Percentiles rank a stretch among this genome's conserved stretches.
These are phyloP conservation scores for Suillus alpinus DNA, from an alignment of 768 basidiomycete species.

Conservation along the genomic window DNA sequence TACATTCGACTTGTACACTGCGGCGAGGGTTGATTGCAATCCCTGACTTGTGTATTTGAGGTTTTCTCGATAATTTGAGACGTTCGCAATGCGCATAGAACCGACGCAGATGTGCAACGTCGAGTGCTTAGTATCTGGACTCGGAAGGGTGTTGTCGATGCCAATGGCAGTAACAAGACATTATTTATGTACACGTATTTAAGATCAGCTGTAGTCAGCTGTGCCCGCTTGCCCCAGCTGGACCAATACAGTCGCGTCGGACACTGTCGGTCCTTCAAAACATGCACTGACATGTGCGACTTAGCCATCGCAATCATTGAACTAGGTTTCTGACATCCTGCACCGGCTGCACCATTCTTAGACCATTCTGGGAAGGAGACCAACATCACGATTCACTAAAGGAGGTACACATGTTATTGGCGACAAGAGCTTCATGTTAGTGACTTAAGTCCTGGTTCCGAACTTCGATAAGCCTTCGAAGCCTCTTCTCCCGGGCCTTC, in stretches of 20 bases:
- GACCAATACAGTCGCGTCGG: not conserved
- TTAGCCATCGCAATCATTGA: not conserved
- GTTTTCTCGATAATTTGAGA: not conserved
- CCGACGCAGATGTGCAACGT: not conserved
- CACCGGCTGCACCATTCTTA: not conserved
- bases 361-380: not conserved
- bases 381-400: not conserved
- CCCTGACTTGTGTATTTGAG: not conserved
- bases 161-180: not conserved
- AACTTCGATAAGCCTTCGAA: not conserved
- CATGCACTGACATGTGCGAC: not conserved
- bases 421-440: not conserved
- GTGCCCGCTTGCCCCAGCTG: not conserved
- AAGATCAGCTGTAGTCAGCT: not conserved
- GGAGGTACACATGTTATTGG: not conserved
- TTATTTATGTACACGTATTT: not conserved
- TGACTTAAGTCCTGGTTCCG: not conserved
- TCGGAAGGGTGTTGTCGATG: not conserved
- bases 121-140: not conserved
- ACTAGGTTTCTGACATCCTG: not conserved
- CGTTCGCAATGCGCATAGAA: not conserved
- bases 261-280: not conserved
- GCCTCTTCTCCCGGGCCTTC: not conserved
- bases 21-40: not conserved
- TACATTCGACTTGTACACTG: not conserved